Evolutionary conservation across 257 asterid species (phyloP).

Genomic region (Solanum infundibuliforme): DNA sequence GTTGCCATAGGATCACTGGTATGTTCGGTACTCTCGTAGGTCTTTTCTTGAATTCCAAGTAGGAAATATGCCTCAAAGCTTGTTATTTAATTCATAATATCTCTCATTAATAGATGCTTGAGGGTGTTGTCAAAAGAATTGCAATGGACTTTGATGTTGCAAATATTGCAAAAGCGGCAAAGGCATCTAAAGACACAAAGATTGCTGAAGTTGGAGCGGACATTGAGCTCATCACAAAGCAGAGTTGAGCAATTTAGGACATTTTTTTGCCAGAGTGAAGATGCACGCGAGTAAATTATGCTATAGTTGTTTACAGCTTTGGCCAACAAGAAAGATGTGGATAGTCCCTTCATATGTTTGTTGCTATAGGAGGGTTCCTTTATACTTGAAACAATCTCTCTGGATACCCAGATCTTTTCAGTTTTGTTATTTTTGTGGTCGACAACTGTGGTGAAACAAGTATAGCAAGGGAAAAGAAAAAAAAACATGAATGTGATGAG

Average conservation of each 20-base stretch:
- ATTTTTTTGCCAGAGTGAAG: neutral
- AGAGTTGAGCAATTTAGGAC: conserved; percentile 18
- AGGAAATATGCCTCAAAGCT: neutral
- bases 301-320: neutral
- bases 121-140: conserved; percentile 60
- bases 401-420: neutral
- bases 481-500: neutral
- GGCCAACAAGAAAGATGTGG: neutral
- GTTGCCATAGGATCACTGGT: conserved; percentile 98
- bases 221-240: conserved; percentile 59
- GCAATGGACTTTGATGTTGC: conserved; percentile 88
- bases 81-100: neutral
- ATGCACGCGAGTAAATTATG: neutral
- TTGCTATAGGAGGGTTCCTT: neutral
- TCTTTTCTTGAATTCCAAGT: neutral
- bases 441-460: neutral
- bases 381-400: neutral
- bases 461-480: neutral
- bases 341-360: neutral
- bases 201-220: conserved; percentile 90
- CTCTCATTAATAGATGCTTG: conserved; percentile 53
- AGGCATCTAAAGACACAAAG: conserved; percentile 62
- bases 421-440: neutral
- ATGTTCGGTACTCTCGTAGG: conserved; percentile 2
- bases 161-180: conserved; percentile 66